phyloP scores from a whole-genome alignment of 768 basidiomycete species.

The Lactifluus hygrophoroides region DNA sequence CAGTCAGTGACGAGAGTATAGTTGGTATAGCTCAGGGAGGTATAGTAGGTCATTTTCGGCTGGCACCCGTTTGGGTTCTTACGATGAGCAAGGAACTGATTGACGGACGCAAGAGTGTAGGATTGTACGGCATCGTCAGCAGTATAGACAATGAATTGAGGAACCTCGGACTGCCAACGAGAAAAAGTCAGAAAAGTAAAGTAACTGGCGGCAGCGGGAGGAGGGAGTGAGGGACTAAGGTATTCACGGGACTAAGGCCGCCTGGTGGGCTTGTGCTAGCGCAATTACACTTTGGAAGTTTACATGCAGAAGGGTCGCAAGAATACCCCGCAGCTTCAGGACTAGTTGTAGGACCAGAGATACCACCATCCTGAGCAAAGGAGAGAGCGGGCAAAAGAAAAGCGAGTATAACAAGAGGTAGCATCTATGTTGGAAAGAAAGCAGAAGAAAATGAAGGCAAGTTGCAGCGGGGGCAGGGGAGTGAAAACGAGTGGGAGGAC shows the following conservation, averaged over 20 bases:
- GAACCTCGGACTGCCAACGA: constrained; percentile 43
- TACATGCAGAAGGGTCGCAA: constrained; percentile 56
- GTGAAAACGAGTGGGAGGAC: background rate
- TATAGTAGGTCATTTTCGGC: constrained; percentile 73
- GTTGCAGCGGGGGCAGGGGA: background rate
- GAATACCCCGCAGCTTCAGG: constrained; percentile 55
- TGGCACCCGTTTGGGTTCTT: constrained; percentile 69
- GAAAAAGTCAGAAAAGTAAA: background rate
- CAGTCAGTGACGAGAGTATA: constrained; percentile 71
- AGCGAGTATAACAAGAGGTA: constrained; percentile 9
- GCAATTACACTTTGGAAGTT: constrained; percentile 63
- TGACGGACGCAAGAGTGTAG: constrained; percentile 66
- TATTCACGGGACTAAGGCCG: constrained; percentile 52
- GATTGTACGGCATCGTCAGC: constrained; percentile 72
- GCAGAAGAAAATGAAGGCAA: background rate
- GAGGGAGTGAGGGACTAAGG: background rate
- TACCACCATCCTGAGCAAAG: constrained; percentile 38
- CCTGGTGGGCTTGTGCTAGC: constrained; percentile 69
- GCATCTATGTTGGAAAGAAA: constrained; percentile 4
- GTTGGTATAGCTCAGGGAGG: constrained; percentile 65
- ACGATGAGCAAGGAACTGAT: constrained; percentile 66
- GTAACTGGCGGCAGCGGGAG: background rate
- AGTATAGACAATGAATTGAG: constrained; percentile 64
- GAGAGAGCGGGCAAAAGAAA: constrained; percentile 20
- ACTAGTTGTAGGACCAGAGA: constrained; percentile 47